These are phyloP conservation scores for Wickerhamiella qilinensis DNA, from an alignment of 805 yeast species.

Conservation along the genomic window DNA sequence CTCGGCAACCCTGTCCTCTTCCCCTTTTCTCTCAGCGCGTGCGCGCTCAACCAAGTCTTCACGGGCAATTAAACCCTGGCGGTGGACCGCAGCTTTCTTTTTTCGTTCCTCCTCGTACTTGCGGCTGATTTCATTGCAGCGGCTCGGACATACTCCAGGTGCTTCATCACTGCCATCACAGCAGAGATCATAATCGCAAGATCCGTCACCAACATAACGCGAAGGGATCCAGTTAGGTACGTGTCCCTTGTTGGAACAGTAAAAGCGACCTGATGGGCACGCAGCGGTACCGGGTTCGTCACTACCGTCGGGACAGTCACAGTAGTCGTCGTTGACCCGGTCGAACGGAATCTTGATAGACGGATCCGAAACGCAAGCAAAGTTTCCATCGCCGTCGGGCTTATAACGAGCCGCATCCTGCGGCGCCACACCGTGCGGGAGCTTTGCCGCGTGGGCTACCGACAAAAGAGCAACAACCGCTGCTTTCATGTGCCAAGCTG, in stretches of 20 bases:
- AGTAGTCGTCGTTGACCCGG: constrained; percentile 72
- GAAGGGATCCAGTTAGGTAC: constrained; percentile 45
- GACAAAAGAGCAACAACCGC: too few species aligned
- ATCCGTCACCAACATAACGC: constrained; percentile 68
- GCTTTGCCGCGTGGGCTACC: too few species aligned
- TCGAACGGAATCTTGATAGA: constrained; percentile 40
- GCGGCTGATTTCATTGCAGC: constrained; percentile 34
- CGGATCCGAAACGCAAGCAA: constrained; percentile 58
- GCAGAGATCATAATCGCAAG: constrained; percentile 75
- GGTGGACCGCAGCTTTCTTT: constrained; percentile 14
- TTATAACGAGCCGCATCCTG: constrained; percentile 23
- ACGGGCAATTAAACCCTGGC: constrained; percentile 25
- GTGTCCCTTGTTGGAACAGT: constrained; percentile 65
- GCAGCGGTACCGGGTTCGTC: constrained; percentile 96
- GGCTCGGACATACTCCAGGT: constrained; percentile 34
- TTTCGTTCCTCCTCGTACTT: constrained; percentile 21
- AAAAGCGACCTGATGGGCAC: constrained; percentile 43
- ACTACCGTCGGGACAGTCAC: constrained; percentile 96
- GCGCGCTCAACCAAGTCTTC: constrained; percentile 20
- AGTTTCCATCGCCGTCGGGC: constrained; percentile 36
- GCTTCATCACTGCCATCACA: constrained; percentile 91
- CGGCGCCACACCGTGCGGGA: constrained; percentile 13
- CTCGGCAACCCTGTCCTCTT: neutral
- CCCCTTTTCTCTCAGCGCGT: neutral
- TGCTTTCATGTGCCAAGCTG: too few species aligned